Evolutionary conservation across 2,329 filamentous ascomycete species (phyloP).

Genomic region (Fusarium praegraminearum): DNA sequence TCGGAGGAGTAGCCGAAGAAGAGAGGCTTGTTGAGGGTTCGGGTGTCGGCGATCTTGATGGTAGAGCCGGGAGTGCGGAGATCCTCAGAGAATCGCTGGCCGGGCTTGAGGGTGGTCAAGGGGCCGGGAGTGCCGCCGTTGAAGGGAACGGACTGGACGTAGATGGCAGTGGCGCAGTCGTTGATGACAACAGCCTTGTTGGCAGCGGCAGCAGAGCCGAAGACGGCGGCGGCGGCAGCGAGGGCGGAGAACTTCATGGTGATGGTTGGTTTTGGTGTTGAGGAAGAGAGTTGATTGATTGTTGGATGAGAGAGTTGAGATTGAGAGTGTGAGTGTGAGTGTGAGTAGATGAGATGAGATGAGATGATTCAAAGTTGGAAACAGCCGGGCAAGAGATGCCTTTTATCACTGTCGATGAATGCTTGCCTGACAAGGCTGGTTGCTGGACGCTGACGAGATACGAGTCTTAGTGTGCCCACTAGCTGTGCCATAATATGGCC

Average conservation of each 20-base stretch:
- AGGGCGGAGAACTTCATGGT: slow-evolving; percentile 50
- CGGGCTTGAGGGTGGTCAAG: slow-evolving; percentile 51
- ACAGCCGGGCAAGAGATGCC: slow-evolving; percentile 12
- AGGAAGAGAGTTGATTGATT: background rate
- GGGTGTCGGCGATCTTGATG: slow-evolving; percentile 56
- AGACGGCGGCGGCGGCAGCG: slow-evolving; percentile 49
- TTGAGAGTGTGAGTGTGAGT: background rate
- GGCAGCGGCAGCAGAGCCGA: slow-evolving; percentile 48
- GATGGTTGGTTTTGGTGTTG: slow-evolving; percentile 12
- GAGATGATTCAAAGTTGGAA: slow-evolving; percentile 1
- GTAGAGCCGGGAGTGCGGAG: slow-evolving; percentile 55
- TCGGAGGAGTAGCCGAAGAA: slow-evolving; percentile 59
- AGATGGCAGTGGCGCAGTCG: slow-evolving; percentile 51
- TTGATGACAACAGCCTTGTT: slow-evolving; percentile 54
- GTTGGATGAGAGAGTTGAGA: background rate
- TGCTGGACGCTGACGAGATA: slow-evolving; percentile 4
- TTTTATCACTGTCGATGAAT: background rate
- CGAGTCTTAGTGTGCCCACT: slow-evolving; percentile 11
- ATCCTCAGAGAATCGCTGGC: slow-evolving; percentile 53
- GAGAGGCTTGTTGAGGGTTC: slow-evolving; percentile 54
- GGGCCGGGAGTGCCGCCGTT: slow-evolving; percentile 50
- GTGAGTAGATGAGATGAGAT: background rate
- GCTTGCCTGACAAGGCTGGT: background rate
- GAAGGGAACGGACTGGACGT: slow-evolving; percentile 55
- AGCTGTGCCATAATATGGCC: slow-evolving; percentile 16